phyloP scores from a whole-genome alignment of 371 early-diverging fungal genomes.

The Encephalitozoon intestinalis region DNA sequence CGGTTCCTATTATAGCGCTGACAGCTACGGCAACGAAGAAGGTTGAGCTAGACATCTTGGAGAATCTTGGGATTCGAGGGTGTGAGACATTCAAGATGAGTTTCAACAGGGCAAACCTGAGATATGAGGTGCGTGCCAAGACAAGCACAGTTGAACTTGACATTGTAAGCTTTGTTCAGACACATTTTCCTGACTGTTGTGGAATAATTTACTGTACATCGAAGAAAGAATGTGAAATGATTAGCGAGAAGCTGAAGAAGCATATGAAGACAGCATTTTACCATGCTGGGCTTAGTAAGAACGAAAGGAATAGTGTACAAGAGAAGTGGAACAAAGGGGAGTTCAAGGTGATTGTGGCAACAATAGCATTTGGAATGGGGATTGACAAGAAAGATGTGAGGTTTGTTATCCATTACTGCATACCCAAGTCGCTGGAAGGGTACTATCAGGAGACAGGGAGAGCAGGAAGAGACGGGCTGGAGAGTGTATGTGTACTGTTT shows the following conservation, averaged over 20 bases:
- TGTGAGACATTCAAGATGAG: constrained; percentile 65
- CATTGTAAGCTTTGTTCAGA: constrained; percentile 69
- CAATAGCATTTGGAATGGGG: constrained; percentile 78
- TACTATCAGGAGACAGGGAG: constrained; percentile 99
- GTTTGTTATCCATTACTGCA: constrained; percentile 86
- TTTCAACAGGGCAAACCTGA: constrained; percentile 46
- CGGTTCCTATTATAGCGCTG: constrained; percentile 85
- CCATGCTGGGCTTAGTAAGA: constrained; percentile 81
- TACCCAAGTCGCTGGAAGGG: constrained; percentile 88
- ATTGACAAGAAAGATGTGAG: constrained; percentile 96
- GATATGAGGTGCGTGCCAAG: constrained; percentile 70
- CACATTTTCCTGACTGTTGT: constrained; percentile 66
- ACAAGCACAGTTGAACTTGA: constrained; percentile 63
- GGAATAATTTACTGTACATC: constrained; percentile 93
- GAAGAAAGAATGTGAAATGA: constrained; percentile 74
- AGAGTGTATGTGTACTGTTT: constrained; percentile 75
- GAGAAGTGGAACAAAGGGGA: constrained; percentile 71
- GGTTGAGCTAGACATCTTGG: constrained; percentile 67
- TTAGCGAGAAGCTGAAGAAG: constrained; percentile 66
- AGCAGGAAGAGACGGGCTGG: constrained; percentile 87
- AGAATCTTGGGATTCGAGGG: constrained; percentile 31
- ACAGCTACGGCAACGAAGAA: constrained; percentile 90
- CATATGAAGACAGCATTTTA: constrained; percentile 67
- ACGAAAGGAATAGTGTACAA: constrained; percentile 74
- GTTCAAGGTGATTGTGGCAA: constrained; percentile 84